phyloP scores from a whole-genome alignment of 169 alveolate genomes.

The Toxoplasma gondii region DNA sequence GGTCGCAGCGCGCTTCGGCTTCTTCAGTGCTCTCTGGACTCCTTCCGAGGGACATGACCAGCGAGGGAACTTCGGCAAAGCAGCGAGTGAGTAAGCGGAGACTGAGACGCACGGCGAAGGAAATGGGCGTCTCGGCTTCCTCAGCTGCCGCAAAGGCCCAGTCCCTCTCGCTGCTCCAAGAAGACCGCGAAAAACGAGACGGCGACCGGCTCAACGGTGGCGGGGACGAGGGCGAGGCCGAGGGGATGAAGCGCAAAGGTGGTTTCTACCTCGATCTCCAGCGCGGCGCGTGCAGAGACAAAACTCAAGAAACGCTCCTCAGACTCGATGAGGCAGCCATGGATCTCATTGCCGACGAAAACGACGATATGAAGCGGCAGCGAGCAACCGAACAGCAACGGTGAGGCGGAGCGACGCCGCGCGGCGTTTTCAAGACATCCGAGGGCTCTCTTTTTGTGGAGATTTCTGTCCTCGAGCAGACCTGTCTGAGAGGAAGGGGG shows the following conservation, averaged over 20 bases:
- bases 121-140: neutral
- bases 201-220: constrained; percentile 11
- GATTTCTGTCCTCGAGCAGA: too few relatives aligned
- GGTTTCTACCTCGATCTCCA: constrained; percentile 31
- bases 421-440: neutral
- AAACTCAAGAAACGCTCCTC: constrained; percentile 1
- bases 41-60: neutral
- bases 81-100: constrained; percentile 39
- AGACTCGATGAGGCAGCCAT: constrained; percentile 4
- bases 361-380: constrained; percentile 24
- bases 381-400: neutral
- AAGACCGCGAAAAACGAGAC: neutral
- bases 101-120: neutral
- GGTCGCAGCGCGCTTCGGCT: neutral
- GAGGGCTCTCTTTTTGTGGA: neutral
- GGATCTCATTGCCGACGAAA: constrained; percentile 23
- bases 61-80: neutral
- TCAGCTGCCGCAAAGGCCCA: constrained; percentile 22
- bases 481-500: too few relatives aligned
- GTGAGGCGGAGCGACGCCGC: neutral
- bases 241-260: neutral
- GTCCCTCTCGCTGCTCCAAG: neutral
- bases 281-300: neutral
- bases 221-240: neutral
- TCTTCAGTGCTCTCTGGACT: neutral